Percentiles rank a stretch among this genome's conserved stretches.
Evolutionary conservation across 345 rosid genomes (phyloP).

Genomic region (Cardiospermum halicacabum): DNA sequence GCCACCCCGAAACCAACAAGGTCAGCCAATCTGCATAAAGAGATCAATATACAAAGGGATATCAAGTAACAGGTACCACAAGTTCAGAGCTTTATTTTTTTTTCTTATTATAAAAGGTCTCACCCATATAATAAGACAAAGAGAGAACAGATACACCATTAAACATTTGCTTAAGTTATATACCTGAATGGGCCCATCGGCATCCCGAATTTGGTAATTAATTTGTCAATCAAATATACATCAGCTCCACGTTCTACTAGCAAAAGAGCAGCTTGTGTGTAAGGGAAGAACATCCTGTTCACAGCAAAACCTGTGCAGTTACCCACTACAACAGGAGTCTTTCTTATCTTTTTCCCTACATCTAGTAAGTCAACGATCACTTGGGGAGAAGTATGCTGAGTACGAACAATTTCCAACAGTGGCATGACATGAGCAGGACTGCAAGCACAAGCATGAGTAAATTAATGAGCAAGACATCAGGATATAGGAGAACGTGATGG

Average conservation of each 20-base stretch:
- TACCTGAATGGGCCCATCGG: slow-evolving; percentile 99
- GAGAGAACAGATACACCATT: neutral
- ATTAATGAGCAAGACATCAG: slow-evolving; percentile 10
- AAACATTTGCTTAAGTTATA: slow-evolving; percentile 3
- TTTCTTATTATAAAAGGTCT: neutral
- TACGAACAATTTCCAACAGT: slow-evolving; percentile 86
- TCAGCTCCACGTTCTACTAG: slow-evolving; percentile 86
- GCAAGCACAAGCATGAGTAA: slow-evolving; percentile 29
- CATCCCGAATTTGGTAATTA: slow-evolving; percentile 89
- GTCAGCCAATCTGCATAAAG: slow-evolving; percentile 64
- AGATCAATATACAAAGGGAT: neutral
- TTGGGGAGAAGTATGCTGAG: slow-evolving; percentile 83
- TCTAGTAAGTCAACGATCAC: slow-evolving; percentile 83
- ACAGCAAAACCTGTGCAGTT: slow-evolving; percentile 99
- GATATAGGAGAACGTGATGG: neutral
- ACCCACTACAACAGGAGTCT: slow-evolving; percentile 92
- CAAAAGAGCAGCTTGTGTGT: slow-evolving; percentile 71
- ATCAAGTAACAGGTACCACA: neutral
- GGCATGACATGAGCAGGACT: slow-evolving; percentile 99
- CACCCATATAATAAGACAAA: neutral
- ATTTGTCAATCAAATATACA: slow-evolving; percentile 67
- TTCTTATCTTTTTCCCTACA: slow-evolving; percentile 85
- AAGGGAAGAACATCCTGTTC: slow-evolving; percentile 97
- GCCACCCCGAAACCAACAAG: slow-evolving; percentile 94
- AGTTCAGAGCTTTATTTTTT: neutral